Base-by-base conservation (phyloP, 441 rosid genomes). In the Gossypium schwendimanii region DNA sequence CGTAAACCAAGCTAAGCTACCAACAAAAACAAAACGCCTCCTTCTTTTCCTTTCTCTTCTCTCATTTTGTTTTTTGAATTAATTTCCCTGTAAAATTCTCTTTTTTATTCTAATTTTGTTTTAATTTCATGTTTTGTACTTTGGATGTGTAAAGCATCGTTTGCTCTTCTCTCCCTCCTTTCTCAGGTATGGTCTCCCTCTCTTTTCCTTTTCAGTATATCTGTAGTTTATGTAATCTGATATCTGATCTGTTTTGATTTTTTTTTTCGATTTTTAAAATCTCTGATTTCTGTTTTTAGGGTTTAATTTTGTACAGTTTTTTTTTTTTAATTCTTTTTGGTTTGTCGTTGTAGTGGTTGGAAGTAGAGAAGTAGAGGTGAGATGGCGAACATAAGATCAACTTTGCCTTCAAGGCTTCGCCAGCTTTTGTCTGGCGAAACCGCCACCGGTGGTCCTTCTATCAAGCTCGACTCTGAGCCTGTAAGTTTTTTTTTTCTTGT, bases 401-500 rank as follows among this genome's bases (percentile, higher is more conserved):
- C 87, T 84, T 84, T 95, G 88, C 99, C 97, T 68, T 89, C 97
- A 47, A 86, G 99, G 81, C 84, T 93, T 63, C 91, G 98, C 76
- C 98, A 89, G 81, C 97, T 93, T 72, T 77, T 95, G 64, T 88
- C 97, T 71, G 99, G 97, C n/a, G 99, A 95, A 74, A 89, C 88
- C 60, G 77, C 91, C 49, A 76, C 85, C 69, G 91, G 92, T 8
- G 91, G 92, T 8, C 93, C 98, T 21, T 91, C 97, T 67, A 78
- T 90, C 71, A 86, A 89, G 78, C 84, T 90, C 62, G 97, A 95
- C 80, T 82, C 98, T 57, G 99, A 95, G 76, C 89, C 98, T 44
- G 99, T 95, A 75, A 84, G 98, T 84, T 75, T 45, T 20, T 54
- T 18, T 28, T 3, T 45, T 20, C 23, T 26, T 9, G 28, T 1